Evolutionary conservation across 2,329 filamentous ascomycete genomes (phyloP).

Genomic region (Cytospora chrysosperma): DNA sequence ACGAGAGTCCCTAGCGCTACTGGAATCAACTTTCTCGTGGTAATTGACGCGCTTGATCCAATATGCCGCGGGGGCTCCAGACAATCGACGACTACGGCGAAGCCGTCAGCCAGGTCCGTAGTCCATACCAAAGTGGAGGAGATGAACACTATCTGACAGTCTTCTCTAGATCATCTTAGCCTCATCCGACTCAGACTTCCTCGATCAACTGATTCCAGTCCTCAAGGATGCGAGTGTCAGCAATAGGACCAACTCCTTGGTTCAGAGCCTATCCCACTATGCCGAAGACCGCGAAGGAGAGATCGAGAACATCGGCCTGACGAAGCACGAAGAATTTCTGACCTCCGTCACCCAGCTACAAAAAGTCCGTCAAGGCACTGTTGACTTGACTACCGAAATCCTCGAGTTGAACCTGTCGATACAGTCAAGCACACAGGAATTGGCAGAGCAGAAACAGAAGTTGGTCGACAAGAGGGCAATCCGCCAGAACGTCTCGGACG

Average conservation of each 20-base stretch:
- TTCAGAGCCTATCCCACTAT: slow-evolving; percentile 77
- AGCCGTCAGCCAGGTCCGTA: slow-evolving; percentile 29
- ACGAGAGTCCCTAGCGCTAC: background rate
- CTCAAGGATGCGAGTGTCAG: slow-evolving; percentile 85
- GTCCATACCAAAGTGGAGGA: slow-evolving; percentile 13
- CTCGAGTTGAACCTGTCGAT: slow-evolving; percentile 91
- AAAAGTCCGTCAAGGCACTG: slow-evolving; percentile 84
- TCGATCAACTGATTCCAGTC: slow-evolving; percentile 92
- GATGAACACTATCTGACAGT: slow-evolving; percentile 15
- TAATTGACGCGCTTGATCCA: background rate
- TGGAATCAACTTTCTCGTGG: background rate
- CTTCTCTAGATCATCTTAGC: slow-evolving; percentile 81
- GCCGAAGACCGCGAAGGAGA: slow-evolving; percentile 84
- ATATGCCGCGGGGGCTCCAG: slow-evolving; percentile 27
- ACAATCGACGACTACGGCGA: slow-evolving; percentile 32
- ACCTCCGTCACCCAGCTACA: slow-evolving; percentile 93
- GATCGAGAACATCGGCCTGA: slow-evolving; percentile 91
- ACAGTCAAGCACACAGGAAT: slow-evolving; percentile 87
- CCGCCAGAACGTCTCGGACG: slow-evolving; percentile 93
- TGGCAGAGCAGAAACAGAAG: slow-evolving; percentile 91
- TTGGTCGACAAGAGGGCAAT: slow-evolving; percentile 90
- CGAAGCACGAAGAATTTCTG: slow-evolving; percentile 95
- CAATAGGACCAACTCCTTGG: slow-evolving; percentile 69
- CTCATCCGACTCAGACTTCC: slow-evolving; percentile 86
- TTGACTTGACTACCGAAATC: slow-evolving; percentile 85